Conservation (phyloP, 257 asterid species). For the Jasminum sambac region DNA sequence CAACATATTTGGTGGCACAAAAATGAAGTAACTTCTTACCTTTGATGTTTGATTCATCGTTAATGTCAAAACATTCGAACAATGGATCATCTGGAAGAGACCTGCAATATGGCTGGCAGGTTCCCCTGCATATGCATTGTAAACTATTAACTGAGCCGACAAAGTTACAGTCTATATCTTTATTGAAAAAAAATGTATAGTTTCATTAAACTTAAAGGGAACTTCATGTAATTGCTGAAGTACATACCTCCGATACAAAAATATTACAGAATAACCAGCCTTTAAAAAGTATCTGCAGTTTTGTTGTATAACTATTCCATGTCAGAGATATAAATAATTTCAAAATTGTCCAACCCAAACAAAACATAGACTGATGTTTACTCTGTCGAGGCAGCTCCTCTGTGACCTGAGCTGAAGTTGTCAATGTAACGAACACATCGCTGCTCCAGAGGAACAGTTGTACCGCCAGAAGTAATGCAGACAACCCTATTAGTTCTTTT, state of each 20-base stretch:
- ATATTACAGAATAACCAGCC: constrained; percentile 87
- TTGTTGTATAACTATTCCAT: constrained; percentile 10
- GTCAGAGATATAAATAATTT: constrained; percentile 38
- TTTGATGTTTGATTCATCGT: constrained; percentile 49
- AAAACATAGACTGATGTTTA: constrained; percentile 33
- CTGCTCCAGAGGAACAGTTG: constrained; percentile 92
- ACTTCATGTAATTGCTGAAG: constrained; percentile 4
- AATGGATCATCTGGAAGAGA: constrained; percentile 90
- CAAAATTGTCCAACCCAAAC: constrained; percentile 7
- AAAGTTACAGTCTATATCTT: background rate
- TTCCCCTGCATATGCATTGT: constrained; percentile 58
- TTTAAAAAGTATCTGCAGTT: constrained; percentile 80
- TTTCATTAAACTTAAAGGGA: constrained; percentile 3
- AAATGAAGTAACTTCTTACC: constrained; percentile 45
- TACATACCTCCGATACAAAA: constrained; percentile 79
- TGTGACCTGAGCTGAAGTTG: constrained; percentile 93
- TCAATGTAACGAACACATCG: constrained; percentile 93
- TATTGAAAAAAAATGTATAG: constrained; percentile 8
- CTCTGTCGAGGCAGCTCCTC: constrained; percentile 99
- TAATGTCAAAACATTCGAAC: constrained; percentile 71
- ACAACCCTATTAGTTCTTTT: constrained; percentile 58
- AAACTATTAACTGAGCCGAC: constrained; percentile 7
- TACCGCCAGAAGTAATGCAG: constrained; percentile 95
- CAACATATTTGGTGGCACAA: background rate
- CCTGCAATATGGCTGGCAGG: constrained; percentile 81